Conservation (phyloP, 2,329 filamentous ascomycete species). For the Aspergillus udagawae region DNA sequence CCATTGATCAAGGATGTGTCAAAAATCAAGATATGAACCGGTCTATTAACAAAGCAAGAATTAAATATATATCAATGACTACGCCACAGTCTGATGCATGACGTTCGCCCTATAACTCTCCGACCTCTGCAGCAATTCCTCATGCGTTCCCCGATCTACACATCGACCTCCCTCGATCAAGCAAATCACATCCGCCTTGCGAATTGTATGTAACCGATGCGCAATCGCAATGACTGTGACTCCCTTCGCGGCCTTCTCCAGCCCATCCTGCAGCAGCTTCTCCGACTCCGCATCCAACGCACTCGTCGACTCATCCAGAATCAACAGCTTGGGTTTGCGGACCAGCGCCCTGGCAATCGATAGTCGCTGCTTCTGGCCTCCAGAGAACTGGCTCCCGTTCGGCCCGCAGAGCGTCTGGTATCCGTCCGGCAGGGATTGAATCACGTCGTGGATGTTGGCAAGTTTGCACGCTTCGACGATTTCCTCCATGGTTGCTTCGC, state of each 20-base stretch:
- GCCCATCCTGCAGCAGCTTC: constrained; percentile 42
- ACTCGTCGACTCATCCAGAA: constrained; percentile 61
- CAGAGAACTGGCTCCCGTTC: constrained; percentile 53
- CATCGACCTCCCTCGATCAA: constrained; percentile 67
- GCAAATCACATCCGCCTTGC: constrained; percentile 74
- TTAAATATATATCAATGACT: background rate
- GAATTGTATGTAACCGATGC: constrained; percentile 44
- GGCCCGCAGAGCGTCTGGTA: constrained; percentile 61
- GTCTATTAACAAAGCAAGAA: background rate
- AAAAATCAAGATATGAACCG: too few relatives aligned
- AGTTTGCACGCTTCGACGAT: constrained; percentile 64
- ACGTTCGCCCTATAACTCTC: constrained; percentile 40
- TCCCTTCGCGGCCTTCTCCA: constrained; percentile 30
- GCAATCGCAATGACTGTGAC: constrained; percentile 43
- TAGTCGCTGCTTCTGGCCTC: constrained; percentile 57
- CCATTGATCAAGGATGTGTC: too few relatives aligned
- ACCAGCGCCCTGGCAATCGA: constrained; percentile 57
- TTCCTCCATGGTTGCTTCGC: constrained; percentile 55
- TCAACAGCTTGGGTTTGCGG: constrained; percentile 51
- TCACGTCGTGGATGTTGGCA: constrained; percentile 68
- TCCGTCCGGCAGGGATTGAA: constrained; percentile 58
- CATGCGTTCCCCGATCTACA: constrained; percentile 59
- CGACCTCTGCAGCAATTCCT: constrained; percentile 51
- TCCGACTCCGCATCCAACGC: constrained; percentile 55
- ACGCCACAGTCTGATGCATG: constrained; percentile 34